Base-by-base conservation (phyloP, 139 green algal genomes). In the Deuterostichococcus epilithicus region DNA sequence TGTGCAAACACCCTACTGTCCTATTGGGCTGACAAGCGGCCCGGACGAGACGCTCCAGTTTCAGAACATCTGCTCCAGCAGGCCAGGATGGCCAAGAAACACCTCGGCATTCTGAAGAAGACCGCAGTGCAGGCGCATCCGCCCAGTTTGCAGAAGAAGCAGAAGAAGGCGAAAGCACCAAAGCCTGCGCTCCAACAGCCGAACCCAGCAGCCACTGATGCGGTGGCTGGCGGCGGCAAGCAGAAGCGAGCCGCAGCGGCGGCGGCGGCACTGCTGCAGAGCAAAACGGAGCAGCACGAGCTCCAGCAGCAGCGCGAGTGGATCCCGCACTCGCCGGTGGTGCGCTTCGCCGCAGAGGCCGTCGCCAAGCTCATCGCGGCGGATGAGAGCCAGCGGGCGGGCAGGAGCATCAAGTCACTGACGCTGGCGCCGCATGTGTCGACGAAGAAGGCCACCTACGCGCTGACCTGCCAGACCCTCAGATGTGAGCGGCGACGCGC, bases 361-460 rank as follows among this genome's bases (percentile, higher is more conserved):
- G 68, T 94, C 0, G 47, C 47, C 25, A 72, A 73, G 23, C 76
- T 94, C 44, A 68, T 92, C 4, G 72, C 75, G 1, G 84, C 84
- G 0, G 83, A 88, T 26, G 75, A 13, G 0, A 80, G 72, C 32
- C 63, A 77, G 42, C 30, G 37, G 36, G 36, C 76, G 0, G 89
- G 85, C 5, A 76, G 74, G 25, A 78, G 68, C 32, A 74, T 93
- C 77, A 94, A 94, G 76, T 78, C 80, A 2, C 86, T 98, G 37
- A 95, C 90, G 5, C 83, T 98, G 33, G 93, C 88, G 20, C 83
- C 85, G 0, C 72, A 91, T 44, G 80, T 97, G 22, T 45, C 80
- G 3, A 82, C 86, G 45, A 98, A 98, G 80, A 94, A 94, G 78
- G 90, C 95, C 30, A 94, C 91, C 0, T 93, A 95, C 80, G 94